These are phyloP conservation scores for Eucalyptus curtisii DNA, from an alignment of 345 rosid species.

Conservation along the genomic window DNA sequence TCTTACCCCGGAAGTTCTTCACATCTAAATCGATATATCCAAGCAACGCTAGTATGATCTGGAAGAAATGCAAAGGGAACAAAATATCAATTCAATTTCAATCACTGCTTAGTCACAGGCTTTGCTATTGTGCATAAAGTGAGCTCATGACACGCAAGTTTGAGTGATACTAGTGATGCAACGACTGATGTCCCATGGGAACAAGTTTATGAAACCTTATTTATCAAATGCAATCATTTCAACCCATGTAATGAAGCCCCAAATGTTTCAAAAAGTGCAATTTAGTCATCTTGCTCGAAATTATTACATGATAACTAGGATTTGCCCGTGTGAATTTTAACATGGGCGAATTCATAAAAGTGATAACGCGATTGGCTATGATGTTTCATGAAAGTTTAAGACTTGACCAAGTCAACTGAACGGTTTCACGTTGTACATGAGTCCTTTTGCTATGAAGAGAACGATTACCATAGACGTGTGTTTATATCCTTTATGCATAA, in stretches of 20 bases:
- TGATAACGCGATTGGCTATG: neutral
- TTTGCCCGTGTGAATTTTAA: neutral
- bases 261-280: neutral
- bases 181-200: neutral
- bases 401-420: neutral
- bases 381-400: neutral
- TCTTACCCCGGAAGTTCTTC: no score
- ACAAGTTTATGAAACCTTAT: fast-evolving
- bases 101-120: no score
- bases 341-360: neutral
- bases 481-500: neutral
- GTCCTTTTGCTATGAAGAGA: neutral
- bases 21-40: fast-evolving
- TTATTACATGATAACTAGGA: neutral
- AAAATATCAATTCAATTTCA: no score
- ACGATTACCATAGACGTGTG: neutral
- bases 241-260: neutral
- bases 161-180: neutral
- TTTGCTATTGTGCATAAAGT: no score
- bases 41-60: fast-evolving
- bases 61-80: no score
- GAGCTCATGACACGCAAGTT: fast-evolving
- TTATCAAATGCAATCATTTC: neutral
- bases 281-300: neutral
- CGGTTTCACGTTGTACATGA: neutral